These are phyloP conservation scores for Hyaloscypha hepaticicola DNA, from an alignment of 495 filamentous ascomycete species.

Conservation along the genomic window DNA sequence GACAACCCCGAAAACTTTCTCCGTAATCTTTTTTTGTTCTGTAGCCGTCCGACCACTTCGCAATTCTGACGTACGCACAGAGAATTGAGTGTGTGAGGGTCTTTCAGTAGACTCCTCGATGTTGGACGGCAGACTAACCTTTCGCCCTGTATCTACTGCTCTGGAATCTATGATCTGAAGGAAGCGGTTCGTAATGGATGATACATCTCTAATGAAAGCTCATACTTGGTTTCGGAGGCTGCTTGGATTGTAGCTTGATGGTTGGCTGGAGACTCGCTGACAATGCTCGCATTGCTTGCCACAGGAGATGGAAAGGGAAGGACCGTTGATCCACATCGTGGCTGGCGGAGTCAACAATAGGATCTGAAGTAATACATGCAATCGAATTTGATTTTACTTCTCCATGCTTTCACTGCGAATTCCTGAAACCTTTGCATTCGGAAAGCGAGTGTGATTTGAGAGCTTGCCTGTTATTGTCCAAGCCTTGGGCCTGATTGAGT, in stretches of 20 bases:
- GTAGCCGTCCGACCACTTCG: conserved; percentile 53
- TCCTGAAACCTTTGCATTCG: too few relatives aligned
- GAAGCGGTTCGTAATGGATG: conserved; percentile 37
- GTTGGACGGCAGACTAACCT: conserved; percentile 67
- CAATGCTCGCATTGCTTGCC: too few relatives aligned
- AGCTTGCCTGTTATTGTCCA: too few relatives aligned
- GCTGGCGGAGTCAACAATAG: too few relatives aligned
- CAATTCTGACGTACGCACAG: conserved; percentile 40
- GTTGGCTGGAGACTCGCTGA: too few relatives aligned
- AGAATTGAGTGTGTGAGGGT: conserved; percentile 43
- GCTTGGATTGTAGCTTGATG: neutral
- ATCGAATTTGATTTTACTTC: too few relatives aligned
- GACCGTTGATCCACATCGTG: too few relatives aligned
- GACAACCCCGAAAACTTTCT: conserved; percentile 7
- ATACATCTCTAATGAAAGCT: conserved; percentile 15
- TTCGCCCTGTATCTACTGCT: conserved; percentile 95
- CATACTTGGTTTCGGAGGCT: neutral
- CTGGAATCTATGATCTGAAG: conserved; percentile 53
- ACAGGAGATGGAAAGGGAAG: too few relatives aligned
- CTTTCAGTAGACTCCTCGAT: conserved; percentile 72
- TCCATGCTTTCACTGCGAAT: too few relatives aligned
- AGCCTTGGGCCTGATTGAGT: too few relatives aligned
- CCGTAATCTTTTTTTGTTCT: conserved; percentile 34
- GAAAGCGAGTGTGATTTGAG: too few relatives aligned
- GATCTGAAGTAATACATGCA: too few relatives aligned